These are phyloP conservation scores for Dorcoceras hygrometricum DNA, from an alignment of 257 asterid genomes.

Conservation along the genomic window DNA sequence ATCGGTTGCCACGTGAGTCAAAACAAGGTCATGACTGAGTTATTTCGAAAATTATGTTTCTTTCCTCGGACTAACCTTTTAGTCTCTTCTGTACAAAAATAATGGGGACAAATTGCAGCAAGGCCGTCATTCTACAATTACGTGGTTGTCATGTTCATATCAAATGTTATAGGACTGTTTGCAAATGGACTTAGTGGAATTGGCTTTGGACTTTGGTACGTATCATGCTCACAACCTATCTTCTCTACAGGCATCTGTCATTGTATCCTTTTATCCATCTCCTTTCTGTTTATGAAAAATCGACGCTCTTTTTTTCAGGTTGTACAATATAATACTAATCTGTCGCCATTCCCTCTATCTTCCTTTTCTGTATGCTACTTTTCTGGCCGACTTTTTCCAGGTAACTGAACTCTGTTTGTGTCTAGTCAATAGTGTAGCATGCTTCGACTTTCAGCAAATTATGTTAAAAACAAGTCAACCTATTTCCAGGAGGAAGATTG, in stretches of 20 bases:
- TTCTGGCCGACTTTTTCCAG: slow-evolving; percentile 82
- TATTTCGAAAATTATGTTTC: not conserved
- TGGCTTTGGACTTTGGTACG: slow-evolving; percentile 72
- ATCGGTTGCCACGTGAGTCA: slow-evolving; percentile 82
- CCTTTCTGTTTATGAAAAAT: slow-evolving; percentile 12
- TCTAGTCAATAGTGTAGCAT: slow-evolving; percentile 2
- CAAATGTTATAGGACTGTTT: slow-evolving; percentile 42
- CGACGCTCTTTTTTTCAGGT: slow-evolving; percentile 44
- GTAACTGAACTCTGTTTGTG: slow-evolving; percentile 34
- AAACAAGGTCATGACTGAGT: not conserved
- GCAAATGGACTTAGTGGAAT: slow-evolving; percentile 71
- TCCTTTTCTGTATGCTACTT: slow-evolving; percentile 59
- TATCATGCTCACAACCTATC: not conserved
- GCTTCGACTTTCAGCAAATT: not conserved
- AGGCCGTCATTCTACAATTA: slow-evolving; percentile 89
- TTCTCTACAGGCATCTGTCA: not conserved
- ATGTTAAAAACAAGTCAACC: not conserved
- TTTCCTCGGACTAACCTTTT: slow-evolving; percentile 16
- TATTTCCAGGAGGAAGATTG: slow-evolving; percentile 79
- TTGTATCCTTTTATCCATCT: not conserved
- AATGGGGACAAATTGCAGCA: slow-evolving; percentile 45
- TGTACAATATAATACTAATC: slow-evolving; percentile 49
- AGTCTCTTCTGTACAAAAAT: slow-evolving; percentile 8
- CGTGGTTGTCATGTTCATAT: slow-evolving; percentile 64
- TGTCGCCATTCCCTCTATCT: slow-evolving; percentile 77